Evolutionary conservation across 371 early-diverging fungal species (phyloP).

Genomic region (Apophysomyces ossiformis): DNA sequence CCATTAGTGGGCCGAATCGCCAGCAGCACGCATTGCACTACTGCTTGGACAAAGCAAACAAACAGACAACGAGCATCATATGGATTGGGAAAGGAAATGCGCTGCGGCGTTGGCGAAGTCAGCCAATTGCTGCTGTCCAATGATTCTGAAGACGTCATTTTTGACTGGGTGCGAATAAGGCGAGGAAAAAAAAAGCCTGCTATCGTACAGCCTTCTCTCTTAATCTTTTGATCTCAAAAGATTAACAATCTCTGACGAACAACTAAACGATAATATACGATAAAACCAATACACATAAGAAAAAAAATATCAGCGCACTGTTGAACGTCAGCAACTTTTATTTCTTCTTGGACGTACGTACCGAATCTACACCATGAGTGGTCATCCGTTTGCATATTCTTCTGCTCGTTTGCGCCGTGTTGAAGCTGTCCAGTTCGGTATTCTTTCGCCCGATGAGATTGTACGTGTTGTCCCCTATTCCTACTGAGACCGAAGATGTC

Average conservation of each 20-base stretch:
- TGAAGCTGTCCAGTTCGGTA: constrained; percentile 94
- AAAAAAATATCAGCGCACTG: constrained; percentile 9
- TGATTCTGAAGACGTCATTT: too few species aligned
- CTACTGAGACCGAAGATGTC: not conserved
- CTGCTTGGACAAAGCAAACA: too few species aligned
- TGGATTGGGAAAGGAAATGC: too few species aligned
- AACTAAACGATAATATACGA: constrained; percentile 13
- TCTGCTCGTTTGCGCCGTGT: constrained; percentile 92
- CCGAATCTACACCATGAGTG: constrained; percentile 45
- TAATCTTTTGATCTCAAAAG: constrained; percentile 11
- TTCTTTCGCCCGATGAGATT: constrained; percentile 95
- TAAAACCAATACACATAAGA: constrained; percentile 1
- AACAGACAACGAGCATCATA: too few species aligned
- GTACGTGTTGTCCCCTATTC: constrained; percentile 59
- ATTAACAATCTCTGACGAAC: constrained; percentile 3
- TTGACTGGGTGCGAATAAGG: too few species aligned
- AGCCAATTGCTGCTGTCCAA: too few species aligned
- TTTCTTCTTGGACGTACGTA: constrained; percentile 1
- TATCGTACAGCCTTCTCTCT: too few species aligned
- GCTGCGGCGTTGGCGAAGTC: too few species aligned
- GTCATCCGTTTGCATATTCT: constrained; percentile 75
- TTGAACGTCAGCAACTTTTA: constrained; percentile 9
- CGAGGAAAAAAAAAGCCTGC: too few species aligned
- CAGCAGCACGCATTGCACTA: too few species aligned
- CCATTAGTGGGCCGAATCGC: too few species aligned